Conservation (phyloP, 306 rosid species). For the Quillaja saponaria region DNA sequence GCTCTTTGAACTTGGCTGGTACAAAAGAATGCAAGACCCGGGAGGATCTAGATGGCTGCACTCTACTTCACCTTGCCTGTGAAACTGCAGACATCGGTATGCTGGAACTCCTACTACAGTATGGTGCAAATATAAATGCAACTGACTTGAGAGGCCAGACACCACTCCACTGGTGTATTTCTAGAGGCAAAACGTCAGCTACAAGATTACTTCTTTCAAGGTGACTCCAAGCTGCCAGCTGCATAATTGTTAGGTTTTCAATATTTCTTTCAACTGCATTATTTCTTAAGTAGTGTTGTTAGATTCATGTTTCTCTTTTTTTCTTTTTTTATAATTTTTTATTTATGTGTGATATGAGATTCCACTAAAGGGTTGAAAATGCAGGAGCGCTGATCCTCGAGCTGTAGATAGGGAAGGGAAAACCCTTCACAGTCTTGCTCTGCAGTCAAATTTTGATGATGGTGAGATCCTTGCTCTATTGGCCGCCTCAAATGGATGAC, state of each 20-base stretch:
- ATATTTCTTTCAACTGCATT: conserved; percentile 6
- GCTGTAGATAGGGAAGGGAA: conserved; percentile 81
- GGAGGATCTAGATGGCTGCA: conserved; percentile 75
- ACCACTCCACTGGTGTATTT: conserved; percentile 77
- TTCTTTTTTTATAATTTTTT: not conserved
- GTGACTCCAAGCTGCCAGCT: conserved; percentile 40
- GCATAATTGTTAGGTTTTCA: not conserved
- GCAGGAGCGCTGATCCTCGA: conserved; percentile 95
- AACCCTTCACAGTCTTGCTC: conserved; percentile 71
- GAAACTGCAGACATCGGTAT: conserved; percentile 92
- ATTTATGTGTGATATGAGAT: too few species aligned
- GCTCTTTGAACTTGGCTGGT: conserved; percentile 49
- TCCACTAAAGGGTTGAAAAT: conserved; percentile 30
- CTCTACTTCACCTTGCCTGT: conserved; percentile 92
- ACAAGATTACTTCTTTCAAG: conserved; percentile 82
- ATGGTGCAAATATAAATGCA: conserved; percentile 82
- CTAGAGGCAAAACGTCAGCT: conserved; percentile 56
- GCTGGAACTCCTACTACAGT: conserved; percentile 97
- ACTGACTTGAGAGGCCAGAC: conserved; percentile 76
- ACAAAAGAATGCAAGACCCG: conserved; percentile 58
- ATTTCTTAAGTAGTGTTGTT: not conserved
- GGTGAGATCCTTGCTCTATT: conserved; percentile 55
- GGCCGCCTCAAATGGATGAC: conserved; percentile 70
- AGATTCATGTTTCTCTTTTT: conserved; percentile 2
- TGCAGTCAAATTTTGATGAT: conserved; percentile 68